Conservation (phyloP, 163 green algal genomes). For the Scenedesmus sp. region DNA sequence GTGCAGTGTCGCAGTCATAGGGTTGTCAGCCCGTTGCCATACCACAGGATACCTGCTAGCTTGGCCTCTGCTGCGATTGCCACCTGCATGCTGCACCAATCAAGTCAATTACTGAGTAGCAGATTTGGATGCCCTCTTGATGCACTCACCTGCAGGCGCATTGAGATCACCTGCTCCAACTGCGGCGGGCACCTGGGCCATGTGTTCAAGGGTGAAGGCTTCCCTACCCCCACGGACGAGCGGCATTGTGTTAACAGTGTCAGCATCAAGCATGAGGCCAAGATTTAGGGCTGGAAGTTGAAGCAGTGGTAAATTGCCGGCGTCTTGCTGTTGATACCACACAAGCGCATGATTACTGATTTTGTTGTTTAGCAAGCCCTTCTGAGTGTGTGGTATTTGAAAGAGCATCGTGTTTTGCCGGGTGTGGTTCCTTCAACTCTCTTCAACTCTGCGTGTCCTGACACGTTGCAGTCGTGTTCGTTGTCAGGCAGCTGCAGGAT, state of each 20-base stretch:
- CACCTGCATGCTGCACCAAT: neutral
- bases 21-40: no score
- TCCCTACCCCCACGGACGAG: slow-evolving; percentile 76
- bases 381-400: no score
- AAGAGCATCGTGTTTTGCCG: no score
- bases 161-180: slow-evolving; percentile 89
- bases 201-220: slow-evolving; percentile 80
- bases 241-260: slow-evolving; percentile 94
- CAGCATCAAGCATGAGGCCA: slow-evolving; percentile 80
- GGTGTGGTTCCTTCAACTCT: no score
- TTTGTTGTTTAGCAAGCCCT: no score
- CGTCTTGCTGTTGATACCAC: neutral
- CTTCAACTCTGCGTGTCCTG: no score
- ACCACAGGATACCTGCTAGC: neutral
- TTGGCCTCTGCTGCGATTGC: neutral
- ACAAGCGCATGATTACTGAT: no score
- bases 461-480: no score
- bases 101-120: neutral
- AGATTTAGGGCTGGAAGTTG: slow-evolving; percentile 18
- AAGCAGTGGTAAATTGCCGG: neutral
- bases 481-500: no score
- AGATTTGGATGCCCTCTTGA: no score
- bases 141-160: slow-evolving; percentile 54
- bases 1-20: no score
- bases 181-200: slow-evolving; percentile 90